Conservation (phyloP, 148 eudicot genomes). For the Simmondsia chinensis region DNA sequence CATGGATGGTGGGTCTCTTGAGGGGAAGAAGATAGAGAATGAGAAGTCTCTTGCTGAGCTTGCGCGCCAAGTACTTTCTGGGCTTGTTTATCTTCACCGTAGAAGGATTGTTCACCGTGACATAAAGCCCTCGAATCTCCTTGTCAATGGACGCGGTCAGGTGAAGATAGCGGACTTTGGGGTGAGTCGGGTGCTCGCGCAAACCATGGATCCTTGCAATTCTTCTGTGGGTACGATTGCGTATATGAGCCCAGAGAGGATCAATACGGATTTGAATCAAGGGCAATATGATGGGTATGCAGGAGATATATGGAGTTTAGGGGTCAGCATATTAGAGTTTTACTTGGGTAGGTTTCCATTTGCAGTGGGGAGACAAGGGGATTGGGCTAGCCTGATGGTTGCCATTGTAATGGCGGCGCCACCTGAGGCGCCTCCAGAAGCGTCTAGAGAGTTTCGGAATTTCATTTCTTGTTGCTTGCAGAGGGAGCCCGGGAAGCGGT, state of each 20-base stretch:
- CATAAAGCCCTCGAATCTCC: constrained; percentile 69
- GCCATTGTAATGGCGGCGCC: constrained; percentile 76
- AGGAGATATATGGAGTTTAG: constrained; percentile 87
- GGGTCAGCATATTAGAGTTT: constrained; percentile 71
- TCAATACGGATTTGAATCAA: constrained; percentile 74
- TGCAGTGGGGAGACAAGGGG: constrained; percentile 54
- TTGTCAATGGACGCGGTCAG: constrained; percentile 31
- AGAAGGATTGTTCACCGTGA: constrained; percentile 68
- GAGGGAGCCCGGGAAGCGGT: constrained; percentile 62
- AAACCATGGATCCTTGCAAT: constrained; percentile 82
- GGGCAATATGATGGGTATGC: constrained; percentile 74
- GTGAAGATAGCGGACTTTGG: constrained; percentile 86
- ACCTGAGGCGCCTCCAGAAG: constrained; percentile 57
- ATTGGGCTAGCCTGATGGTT: constrained; percentile 78
- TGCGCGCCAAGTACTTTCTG: constrained; percentile 48
- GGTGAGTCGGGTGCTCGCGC: constrained; percentile 46
- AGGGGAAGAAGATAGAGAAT: constrained; percentile 32
- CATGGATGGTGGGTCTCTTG: constrained; percentile 72
- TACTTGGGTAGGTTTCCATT: constrained; percentile 72
- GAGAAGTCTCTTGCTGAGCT: constrained; percentile 47
- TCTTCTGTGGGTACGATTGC: constrained; percentile 84
- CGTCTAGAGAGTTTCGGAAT: constrained; percentile 59
- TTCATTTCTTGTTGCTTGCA: constrained; percentile 68
- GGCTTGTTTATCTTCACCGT: constrained; percentile 50
- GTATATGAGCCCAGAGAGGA: constrained; percentile 81